A percentile compares a stretch with the other conserved stretches of the same genome.
phyloP scores from a whole-genome alignment of 148 eudicot species.

The Chenopodium suecicum region DNA sequence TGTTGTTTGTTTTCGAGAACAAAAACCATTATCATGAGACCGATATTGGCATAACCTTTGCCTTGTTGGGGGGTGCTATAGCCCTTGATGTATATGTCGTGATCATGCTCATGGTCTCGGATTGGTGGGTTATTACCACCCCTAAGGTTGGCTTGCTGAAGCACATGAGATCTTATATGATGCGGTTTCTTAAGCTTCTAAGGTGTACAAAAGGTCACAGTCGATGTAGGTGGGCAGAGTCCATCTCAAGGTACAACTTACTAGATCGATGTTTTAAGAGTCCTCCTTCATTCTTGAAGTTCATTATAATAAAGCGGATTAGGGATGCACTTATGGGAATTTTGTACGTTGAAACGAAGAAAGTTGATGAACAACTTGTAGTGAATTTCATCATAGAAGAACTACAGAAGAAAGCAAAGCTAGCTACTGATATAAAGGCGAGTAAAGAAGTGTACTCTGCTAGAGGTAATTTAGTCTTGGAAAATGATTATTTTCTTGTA shows the following conservation, averaged over 20 bases:
- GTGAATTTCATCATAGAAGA: constrained; percentile 17
- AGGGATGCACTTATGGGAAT: not conserved
- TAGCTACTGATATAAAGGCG: not conserved
- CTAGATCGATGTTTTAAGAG: constrained; percentile 11
- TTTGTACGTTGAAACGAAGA: not conserved
- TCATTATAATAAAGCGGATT: not conserved
- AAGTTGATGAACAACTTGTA: not conserved
- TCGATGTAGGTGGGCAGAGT: constrained; percentile 17
- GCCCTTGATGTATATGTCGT: constrained; percentile 19
- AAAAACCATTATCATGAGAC: not conserved
- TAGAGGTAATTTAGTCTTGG: not conserved
- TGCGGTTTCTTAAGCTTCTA: not conserved
- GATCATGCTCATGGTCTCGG: constrained; percentile 21
- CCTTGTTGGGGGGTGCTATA: constrained; percentile 35
- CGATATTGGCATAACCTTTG: constrained; percentile 32
- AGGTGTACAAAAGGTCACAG: not conserved
- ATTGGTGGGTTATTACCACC: constrained; percentile 20
- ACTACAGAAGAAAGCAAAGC: constrained; percentile 5
- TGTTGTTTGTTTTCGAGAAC: constrained; percentile 14
- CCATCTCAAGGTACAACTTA: constrained; percentile 20
- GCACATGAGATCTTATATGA: not conserved
- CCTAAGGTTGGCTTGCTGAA: not conserved
- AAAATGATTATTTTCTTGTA: not conserved
- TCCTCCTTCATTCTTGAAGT: not conserved
- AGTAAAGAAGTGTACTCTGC: constrained; percentile 1